Evolutionary conservation across 2,329 filamentous ascomycete species (phyloP), one percentile per base, ranked within the genome.

Genomic region (Blastomyces silverae): DNA sequence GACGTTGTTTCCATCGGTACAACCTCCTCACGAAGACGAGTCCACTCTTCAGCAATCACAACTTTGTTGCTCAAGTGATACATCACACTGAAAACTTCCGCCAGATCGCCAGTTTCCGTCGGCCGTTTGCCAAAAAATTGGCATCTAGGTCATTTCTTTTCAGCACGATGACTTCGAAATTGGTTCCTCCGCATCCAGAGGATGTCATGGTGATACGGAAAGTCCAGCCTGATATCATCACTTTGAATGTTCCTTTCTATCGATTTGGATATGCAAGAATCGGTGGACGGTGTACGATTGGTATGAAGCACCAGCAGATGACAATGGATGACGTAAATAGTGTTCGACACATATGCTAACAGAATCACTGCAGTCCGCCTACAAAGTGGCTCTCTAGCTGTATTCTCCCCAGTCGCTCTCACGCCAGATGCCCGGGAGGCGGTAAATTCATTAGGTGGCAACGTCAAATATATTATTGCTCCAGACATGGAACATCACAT

Each of bases 401-500:
- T 97, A 75, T 97, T 97, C 84, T 96, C 92, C 0, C 94, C 94
- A 22, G 90, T 94, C 25, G 89, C 89, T 17, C 84, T 97, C 64
- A 97, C 92, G 2, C 83, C 88, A 2, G 86, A 88, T 65, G 87
- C 92, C 50, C 86, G 83, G 67, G 80, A 90, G 62, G 79, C 82
- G 64, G 77, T 85, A 25, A 81, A 86, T n/a, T 75, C 80, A 44
- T 79, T 91, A 64, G 87, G 87, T 67, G 87, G 87, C 61, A 83
- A 86, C 53, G 85, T 97, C 62, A 85, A 84, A 69, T 97, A 97
- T 82, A 87, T 99, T 69, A 82, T 93, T 34, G 93, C 94, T 0
- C 86, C 89, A 0, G 94, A 99, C 76, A 83, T 90, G 62, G 92
- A 99, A 80, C 94, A 99, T 78, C 94, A 99, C 83, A 91, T 99